phyloP scores from a whole-genome alignment of 495 filamentous ascomycete genomes.

The Aspergillus ellipticus region DNA sequence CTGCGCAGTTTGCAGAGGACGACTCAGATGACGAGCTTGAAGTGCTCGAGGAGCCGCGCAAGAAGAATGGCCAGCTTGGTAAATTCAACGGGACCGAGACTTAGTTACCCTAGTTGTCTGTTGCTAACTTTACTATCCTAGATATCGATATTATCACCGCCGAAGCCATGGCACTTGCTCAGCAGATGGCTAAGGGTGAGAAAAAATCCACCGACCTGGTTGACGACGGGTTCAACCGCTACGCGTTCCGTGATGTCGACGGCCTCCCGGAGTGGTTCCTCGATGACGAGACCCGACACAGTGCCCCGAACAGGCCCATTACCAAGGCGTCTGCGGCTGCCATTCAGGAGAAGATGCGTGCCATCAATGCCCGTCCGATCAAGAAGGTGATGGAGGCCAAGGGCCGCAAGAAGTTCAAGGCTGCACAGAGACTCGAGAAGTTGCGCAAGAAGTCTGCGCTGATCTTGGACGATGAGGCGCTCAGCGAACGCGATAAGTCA shows the following conservation, averaged over 20 bases:
- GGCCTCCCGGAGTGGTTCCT: constrained; percentile 98
- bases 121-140: constrained; percentile 36
- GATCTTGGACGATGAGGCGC: constrained; percentile 78
- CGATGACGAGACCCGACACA: constrained; percentile 84
- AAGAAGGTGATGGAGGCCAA: constrained; percentile 98
- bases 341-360: constrained; percentile 92
- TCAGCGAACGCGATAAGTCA: constrained; percentile 95
- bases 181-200: constrained; percentile 81
- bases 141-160: constrained; percentile 98
- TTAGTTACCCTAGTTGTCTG: neutral
- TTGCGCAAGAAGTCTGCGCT: constrained; percentile 90
- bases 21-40: constrained; percentile 58
- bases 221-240: constrained; percentile 92
- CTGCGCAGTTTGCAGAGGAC: constrained; percentile 44
- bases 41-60: constrained; percentile 60
- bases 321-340: constrained; percentile 83
- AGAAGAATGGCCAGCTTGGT: constrained; percentile 68
- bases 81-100: constrained; percentile 25
- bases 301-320: constrained; percentile 79
- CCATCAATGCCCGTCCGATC: constrained; percentile 94
- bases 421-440: constrained; percentile 85
- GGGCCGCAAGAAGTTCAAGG: constrained; percentile 94
- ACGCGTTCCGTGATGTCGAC: constrained; percentile 83
- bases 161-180: constrained; percentile 98
- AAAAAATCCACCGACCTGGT: constrained; percentile 71